Evolutionary conservation across 2,329 filamentous ascomycete genomes (phyloP), one percentile per base, ranked within the genome.

Genomic region (Cladophialophora exuberans): DNA sequence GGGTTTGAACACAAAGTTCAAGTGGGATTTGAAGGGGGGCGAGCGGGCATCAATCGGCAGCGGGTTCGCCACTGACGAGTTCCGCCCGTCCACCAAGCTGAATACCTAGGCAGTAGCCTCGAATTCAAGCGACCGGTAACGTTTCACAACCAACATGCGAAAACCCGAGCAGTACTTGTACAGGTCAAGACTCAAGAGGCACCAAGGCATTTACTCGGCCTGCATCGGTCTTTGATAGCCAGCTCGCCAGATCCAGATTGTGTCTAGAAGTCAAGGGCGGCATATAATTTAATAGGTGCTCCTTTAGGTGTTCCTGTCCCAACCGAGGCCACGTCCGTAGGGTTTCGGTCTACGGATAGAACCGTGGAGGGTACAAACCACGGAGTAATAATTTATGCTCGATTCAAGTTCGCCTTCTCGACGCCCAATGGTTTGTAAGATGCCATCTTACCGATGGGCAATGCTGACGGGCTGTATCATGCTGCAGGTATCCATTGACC

Each of bases 111-210:
- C n/a, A n/a, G n/a, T n/a, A n/a, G 23, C 42, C 13, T 35, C 35
- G 35, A 48, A 44, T 41, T 36, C 54, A 39, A 42, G n/a, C 43
- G 20, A 26, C 36, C 41, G 49, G 33, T 50, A 57, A 22, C 39
- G 49, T 57, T 53, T 53, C 54, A 52, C 54, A 28, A 25, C 38
- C 36, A 52, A 31, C 28, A 38, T 57, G 49, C 53, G 48, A 43
- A 38, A 35, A 26, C 42, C 42, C 47, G 25, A 39, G 35, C 31
- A 4, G 9, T 33, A 30, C 18, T 6, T 44, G 30, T 43, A 9
- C 23, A 17, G 23, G 9, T 44, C 18, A n/a, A 42, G 15, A 20
- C 7, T 25, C 6, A 31, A 22, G 17, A 26, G n/a, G n/a, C n/a
- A n/a, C n/a, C n/a, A n/a, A n/a, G n/a, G n/a, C 3, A 22, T 42